phyloP scores from a whole-genome alignment of 2,329 filamentous ascomycete species.

The Trichoderma guizhouense region DNA sequence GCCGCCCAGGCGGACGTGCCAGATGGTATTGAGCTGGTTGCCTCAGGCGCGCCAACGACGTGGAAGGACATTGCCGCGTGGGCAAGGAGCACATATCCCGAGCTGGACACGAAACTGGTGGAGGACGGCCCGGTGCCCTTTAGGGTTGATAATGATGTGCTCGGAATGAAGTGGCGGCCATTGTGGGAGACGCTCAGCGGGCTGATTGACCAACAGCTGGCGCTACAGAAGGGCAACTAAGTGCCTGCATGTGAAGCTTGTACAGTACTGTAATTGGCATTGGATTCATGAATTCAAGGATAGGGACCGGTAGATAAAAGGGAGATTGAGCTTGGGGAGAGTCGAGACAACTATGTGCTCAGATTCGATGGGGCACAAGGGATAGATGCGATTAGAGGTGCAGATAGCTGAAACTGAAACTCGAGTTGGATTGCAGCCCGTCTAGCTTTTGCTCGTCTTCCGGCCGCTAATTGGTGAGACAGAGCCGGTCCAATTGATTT shows the following conservation, averaged over 20 bases:
- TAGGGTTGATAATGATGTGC: not conserved
- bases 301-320: not conserved
- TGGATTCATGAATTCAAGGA: too few relatives aligned
- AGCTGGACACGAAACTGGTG: not conserved
- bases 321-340: not conserved
- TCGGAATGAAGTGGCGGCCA: conserved; percentile 10
- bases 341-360: not conserved
- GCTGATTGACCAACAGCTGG: not conserved
- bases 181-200: conserved; percentile 1
- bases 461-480: not conserved
- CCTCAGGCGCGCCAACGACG: not conserved
- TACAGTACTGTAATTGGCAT: too few relatives aligned
- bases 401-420: conserved; percentile 6
- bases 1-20: not conserved
- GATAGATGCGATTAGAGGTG: not conserved
- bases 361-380: not conserved
- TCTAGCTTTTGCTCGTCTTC: not conserved
- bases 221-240: not conserved
- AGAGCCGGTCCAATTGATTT: not conserved
- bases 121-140: not conserved
- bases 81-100: not conserved
- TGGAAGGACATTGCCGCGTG: conserved; percentile 5
- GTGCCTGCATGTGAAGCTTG: not conserved
- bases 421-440: not conserved
- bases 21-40: conserved; percentile 1